Percentiles rank a stretch among this genome's conserved stretches.
phyloP scores from a whole-genome alignment of 2,329 filamentous ascomycete species.

The Sporothrix pseudoabietina region DNA sequence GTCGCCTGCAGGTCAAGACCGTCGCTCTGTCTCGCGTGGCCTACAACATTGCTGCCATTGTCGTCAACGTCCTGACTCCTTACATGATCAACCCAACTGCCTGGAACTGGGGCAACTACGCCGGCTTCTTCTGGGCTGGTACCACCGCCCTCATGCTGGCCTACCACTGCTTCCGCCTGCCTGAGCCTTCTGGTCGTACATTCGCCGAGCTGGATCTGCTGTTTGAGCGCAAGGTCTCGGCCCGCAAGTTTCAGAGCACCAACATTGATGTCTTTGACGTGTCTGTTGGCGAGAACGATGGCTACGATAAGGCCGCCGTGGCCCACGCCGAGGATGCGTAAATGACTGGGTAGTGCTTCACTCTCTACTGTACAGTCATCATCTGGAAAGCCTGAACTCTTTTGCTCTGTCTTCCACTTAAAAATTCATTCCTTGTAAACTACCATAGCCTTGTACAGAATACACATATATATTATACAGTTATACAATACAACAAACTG shows the following conservation, averaged over 20 bases:
- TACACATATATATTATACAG: not conserved
- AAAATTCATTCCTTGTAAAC: not conserved
- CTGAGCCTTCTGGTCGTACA: conserved; percentile 57
- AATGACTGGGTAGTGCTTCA: not conserved
- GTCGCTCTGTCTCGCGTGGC: conserved; percentile 49
- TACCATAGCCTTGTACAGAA: not conserved
- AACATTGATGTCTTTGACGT: conserved; percentile 27
- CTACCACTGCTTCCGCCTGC: conserved; percentile 57
- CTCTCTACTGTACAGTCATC: not conserved
- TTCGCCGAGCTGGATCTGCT: conserved; percentile 59
- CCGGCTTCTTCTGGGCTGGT: conserved; percentile 51
- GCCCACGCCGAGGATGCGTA: not conserved
- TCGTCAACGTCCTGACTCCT: conserved; percentile 51
- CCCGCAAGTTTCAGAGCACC: conserved; percentile 40
- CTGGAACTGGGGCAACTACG: conserved; percentile 53
- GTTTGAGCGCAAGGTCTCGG: conserved; percentile 51
- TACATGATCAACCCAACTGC: conserved; percentile 51
- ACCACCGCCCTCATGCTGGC: conserved; percentile 50
- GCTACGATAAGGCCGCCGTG: not conserved
- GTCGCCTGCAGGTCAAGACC: conserved; percentile 50
- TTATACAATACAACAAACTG: not conserved
- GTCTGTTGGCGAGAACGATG: conserved; percentile 18
- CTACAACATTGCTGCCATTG: conserved; percentile 54
- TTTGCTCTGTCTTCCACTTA: not conserved
- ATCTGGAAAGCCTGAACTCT: not conserved